Percentiles rank a stretch among this genome's conserved stretches.
These are phyloP conservation scores for Quercus tomentella DNA, from an alignment of 331 rosid genomes.

Conservation along the genomic window DNA sequence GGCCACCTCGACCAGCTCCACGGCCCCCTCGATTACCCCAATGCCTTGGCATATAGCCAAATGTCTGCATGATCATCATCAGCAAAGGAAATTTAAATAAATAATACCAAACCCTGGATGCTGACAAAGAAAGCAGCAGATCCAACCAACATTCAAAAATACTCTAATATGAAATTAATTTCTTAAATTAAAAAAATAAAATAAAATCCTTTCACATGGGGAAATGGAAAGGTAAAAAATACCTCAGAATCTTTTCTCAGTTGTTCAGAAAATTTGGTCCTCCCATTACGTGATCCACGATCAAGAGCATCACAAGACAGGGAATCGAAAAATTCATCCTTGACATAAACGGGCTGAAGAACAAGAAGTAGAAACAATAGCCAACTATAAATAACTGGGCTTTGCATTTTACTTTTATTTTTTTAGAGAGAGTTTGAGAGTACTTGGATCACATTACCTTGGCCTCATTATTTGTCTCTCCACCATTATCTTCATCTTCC, in stretches of 20 bases:
- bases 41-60: conserved; percentile 52
- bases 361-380: background rate
- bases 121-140: background rate
- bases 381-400: background rate
- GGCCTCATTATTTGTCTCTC: conserved; percentile 18
- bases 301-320: conserved; percentile 51
- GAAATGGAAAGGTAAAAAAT: conserved; percentile 1
- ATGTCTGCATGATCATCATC: conserved; percentile 49
- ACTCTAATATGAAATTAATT: background rate
- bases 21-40: conserved; percentile 60
- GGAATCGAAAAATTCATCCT: conserved; percentile 77
- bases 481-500: conserved; percentile 25
- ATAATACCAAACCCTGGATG: background rate
- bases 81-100: background rate
- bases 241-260: conserved; percentile 67
- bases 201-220: background rate
- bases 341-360: conserved; percentile 56
- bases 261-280: conserved; percentile 62
- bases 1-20: conserved; percentile 51
- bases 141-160: background rate
- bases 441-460: conserved; percentile 24
- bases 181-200: too few species aligned
- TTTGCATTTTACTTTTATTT: background rate
- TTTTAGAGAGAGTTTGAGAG: background rate
- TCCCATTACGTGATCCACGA: conserved; percentile 42